Conservation (phyloP, 1,284 basidiomycete species). For the Papiliotrema nemorosa region DNA sequence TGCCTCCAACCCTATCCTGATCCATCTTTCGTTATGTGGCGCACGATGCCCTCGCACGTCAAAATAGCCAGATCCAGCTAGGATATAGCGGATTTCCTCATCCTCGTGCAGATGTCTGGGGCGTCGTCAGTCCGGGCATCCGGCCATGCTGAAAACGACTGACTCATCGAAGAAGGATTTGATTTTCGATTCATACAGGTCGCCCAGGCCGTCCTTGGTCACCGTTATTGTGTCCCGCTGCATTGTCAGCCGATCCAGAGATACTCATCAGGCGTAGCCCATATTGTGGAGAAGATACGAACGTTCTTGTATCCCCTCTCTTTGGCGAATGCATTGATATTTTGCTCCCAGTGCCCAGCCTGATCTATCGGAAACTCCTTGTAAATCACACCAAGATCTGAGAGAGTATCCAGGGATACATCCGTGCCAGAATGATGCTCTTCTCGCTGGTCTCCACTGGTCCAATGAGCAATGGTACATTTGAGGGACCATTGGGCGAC, state of each 20-base stretch:
- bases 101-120: constrained; percentile 81
- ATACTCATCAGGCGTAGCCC: too few species aligned
- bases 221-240: constrained; percentile 66
- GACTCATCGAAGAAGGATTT: constrained; percentile 77
- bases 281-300: constrained; percentile 7
- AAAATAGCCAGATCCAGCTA: constrained; percentile 77
- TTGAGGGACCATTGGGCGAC: neutral
- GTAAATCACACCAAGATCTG: constrained; percentile 60
- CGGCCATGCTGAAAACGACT: constrained; percentile 30
- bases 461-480: neutral
- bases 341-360: constrained; percentile 52
- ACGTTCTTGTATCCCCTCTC: constrained; percentile 70
- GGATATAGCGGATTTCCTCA: constrained; percentile 82
- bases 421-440: constrained; percentile 64
- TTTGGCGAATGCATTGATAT: constrained; percentile 56
- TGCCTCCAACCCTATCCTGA: constrained; percentile 63
- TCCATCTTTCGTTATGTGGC: constrained; percentile 60
- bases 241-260: neutral
- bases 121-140: neutral
- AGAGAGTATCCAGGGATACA: constrained; percentile 56
- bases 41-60: constrained; percentile 60
- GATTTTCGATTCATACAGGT: constrained; percentile 71
- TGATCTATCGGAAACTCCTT: constrained; percentile 61
- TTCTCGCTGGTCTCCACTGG: constrained; percentile 67
- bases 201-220: constrained; percentile 68